phyloP scores from a whole-genome alignment of 1,284 basidiomycete species.

The Malassezia obtusa region DNA sequence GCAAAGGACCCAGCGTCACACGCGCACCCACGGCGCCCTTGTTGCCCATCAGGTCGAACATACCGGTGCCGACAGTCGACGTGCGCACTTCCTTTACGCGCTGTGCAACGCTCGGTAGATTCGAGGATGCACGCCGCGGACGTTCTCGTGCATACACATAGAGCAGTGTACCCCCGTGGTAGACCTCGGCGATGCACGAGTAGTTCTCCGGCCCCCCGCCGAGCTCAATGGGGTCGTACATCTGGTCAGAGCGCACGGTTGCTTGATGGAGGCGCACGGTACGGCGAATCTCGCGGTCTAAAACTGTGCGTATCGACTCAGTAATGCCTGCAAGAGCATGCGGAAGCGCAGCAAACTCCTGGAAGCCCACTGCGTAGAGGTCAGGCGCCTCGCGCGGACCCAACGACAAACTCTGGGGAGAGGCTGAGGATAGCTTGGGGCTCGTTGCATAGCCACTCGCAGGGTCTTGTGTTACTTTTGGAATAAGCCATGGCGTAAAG shows the following conservation, averaged over 20 bases:
- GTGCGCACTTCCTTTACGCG: conserved; percentile 41
- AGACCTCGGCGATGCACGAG: conserved; percentile 28
- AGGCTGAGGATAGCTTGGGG: conserved; percentile 1
- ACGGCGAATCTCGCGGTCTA: conserved; percentile 53
- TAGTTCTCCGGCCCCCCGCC: conserved; percentile 44
- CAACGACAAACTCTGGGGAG: conserved; percentile 16
- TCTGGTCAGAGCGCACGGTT: conserved; percentile 28
- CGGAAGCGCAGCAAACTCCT: conserved; percentile 69
- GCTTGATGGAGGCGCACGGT: conserved; percentile 45
- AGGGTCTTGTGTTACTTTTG: conserved; percentile 32
- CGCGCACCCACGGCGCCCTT: conserved; percentile 87
- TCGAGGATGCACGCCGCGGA: neutral
- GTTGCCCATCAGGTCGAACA: conserved; percentile 64
- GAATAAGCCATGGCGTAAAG: conserved; percentile 44
- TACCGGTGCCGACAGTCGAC: conserved; percentile 42
- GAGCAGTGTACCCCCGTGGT: conserved; percentile 40
- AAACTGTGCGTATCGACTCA: conserved; percentile 57
- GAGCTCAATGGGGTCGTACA: conserved; percentile 35
- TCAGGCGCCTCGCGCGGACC: conserved; percentile 51
- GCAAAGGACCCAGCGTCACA: conserved; percentile 60
- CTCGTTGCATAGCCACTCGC: conserved; percentile 19
- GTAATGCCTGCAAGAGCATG: conserved; percentile 37
- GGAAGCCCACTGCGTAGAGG: conserved; percentile 77
- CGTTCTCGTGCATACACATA: conserved; percentile 69
- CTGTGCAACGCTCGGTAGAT: conserved; percentile 50